Evolutionary conservation across 1,139 yeast species (phyloP).

Genomic region (Saccharomyces uvarum): DNA sequence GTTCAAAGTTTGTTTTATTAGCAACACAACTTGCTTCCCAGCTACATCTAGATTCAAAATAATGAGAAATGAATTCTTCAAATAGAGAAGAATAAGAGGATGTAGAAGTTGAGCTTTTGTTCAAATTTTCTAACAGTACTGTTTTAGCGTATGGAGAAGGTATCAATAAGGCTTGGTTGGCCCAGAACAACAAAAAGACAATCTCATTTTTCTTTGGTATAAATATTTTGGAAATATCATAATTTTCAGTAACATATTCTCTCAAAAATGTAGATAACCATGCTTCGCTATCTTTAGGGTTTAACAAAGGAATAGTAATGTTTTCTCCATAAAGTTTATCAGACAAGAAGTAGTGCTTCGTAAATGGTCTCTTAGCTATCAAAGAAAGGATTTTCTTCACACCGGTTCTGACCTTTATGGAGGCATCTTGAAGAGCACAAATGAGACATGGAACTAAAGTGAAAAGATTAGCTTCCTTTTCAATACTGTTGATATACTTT

Average conservation of each 20-base stretch:
- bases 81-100: constrained; percentile 36
- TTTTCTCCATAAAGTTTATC: constrained; percentile 42
- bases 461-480: constrained; percentile 34
- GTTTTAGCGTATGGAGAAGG: constrained; percentile 42
- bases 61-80: constrained; percentile 35
- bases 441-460: constrained; percentile 39
- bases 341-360: constrained; percentile 37
- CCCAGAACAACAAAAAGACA: constrained; percentile 41
- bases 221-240: constrained; percentile 36
- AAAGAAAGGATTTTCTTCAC: constrained; percentile 30
- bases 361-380: constrained; percentile 35
- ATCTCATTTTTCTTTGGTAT: constrained; percentile 40
- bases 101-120: constrained; percentile 14
- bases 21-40: constrained; percentile 42
- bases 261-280: constrained; percentile 43
- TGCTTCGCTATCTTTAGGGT: constrained; percentile 54
- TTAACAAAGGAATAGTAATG: constrained; percentile 46
- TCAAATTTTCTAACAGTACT: constrained; percentile 32
- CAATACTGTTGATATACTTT: constrained; percentile 34
- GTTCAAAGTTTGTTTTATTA: constrained; percentile 44
- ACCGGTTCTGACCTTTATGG: constrained; percentile 35
- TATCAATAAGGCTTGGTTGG: constrained; percentile 41
- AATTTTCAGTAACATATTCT: constrained; percentile 41
- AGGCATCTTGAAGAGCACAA: constrained; percentile 36
- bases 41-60: constrained; percentile 38